Base-by-base conservation (phyloP, 306 rosid species). In the Vachellia pachyceras region DNA sequence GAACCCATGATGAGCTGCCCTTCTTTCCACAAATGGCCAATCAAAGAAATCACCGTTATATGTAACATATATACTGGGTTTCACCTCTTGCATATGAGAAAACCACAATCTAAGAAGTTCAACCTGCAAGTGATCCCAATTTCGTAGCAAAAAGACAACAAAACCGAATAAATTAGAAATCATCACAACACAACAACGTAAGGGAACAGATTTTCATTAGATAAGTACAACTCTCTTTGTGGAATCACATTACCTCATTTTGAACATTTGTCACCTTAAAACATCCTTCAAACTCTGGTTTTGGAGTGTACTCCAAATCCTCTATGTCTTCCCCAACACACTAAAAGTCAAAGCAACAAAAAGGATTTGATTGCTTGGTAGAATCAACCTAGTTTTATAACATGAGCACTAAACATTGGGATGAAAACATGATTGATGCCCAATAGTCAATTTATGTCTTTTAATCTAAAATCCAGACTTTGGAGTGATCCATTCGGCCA, bases 41-140 rank as follows among this genome's bases (percentile, higher is more conserved):
- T 95, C 99, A 70, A 95, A 95, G 86, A 77, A 95, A 85, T 95
- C 99, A 78, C 98, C 99, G 44, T 95, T 95, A 77, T 95, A 95
- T 0, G 99, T 95, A 82, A 95, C 98, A 47, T 95, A 95, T 69
- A 95, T 93, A 73, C 99, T 97, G 85, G 99, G 99, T 82, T 95
- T 93, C 86, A 91, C 92, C 83, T 93, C 97, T 85, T 88, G 96
- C 99, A 95, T 95, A 86, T 93, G 97, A 77, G 93, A 83, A 89
- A 95, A 95, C 99, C 99, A 95, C 66, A 77, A 80, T 82, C 86
- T 88, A 86, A 95, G 94, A 84, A 95, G 99, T 86, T 93, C 97
- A 70, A 84, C 71, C 99, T 95, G 94, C 82, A 90, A 85, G 65
- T 81, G 52, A 15, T 52, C 79, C 58, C 47, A 71, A 72, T 67